Evolutionary conservation across 768 basidiomycete species (phyloP).

Genomic region (Termitomyces sp.): DNA sequence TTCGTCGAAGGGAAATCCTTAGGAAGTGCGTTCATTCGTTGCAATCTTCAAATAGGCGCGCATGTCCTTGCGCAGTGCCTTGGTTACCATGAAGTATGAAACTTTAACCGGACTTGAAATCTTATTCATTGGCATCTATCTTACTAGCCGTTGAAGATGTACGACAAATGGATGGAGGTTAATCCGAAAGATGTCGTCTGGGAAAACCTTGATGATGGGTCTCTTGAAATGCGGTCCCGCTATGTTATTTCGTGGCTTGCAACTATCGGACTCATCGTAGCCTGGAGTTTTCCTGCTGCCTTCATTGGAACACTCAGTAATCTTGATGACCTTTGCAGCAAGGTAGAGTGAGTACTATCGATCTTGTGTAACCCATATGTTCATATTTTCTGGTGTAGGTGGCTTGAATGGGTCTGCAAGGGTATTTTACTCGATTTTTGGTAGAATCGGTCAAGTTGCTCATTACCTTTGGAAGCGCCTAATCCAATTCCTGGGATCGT

Average conservation of each 20-base stretch:
- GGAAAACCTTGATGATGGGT: slow-evolving; percentile 48
- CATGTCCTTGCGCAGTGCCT: slow-evolving; percentile 64
- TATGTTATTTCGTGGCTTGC: slow-evolving; percentile 49
- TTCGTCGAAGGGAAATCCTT: slow-evolving; percentile 39
- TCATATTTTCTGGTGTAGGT: not conserved
- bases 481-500: slow-evolving; percentile 45
- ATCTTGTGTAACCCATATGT: not conserved
- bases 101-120: not conserved
- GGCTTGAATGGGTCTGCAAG: not conserved
- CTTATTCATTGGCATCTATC: not conserved
- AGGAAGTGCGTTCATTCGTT: slow-evolving; percentile 58
- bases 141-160: slow-evolving; percentile 48
- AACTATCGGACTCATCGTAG: slow-evolving; percentile 53
- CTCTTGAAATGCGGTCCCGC: slow-evolving; percentile 48
- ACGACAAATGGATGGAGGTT: slow-evolving; percentile 55
- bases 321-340: slow-evolving; percentile 43
- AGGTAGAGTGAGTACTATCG: slow-evolving; percentile 31
- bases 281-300: slow-evolving; percentile 62
- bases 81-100: slow-evolving; percentile 40
- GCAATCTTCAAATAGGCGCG: slow-evolving; percentile 70
- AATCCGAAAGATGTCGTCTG: slow-evolving; percentile 53
- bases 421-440: not conserved
- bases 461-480: slow-evolving; percentile 21
- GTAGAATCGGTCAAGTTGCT: not conserved
- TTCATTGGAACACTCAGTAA: slow-evolving; percentile 65